A percentile compares a stretch with the other conserved stretches of the same genome.
Evolutionary conservation across 2,329 filamentous ascomycete species (phyloP).

Genomic region (Apiospora phragmitis): DNA sequence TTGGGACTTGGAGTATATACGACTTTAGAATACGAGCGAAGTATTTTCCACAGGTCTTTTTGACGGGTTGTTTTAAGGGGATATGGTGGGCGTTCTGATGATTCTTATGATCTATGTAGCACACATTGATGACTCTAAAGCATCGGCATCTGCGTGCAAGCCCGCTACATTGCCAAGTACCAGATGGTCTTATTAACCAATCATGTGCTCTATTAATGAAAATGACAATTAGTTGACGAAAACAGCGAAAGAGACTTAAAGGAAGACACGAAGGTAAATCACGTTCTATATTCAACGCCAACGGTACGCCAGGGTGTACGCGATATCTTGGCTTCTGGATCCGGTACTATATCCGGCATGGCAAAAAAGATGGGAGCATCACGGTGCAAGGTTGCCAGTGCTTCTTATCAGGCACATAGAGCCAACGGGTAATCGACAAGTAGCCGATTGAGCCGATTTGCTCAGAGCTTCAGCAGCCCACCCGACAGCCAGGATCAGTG

Average conservation of each 20-base stretch:
- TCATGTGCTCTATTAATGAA: not conserved
- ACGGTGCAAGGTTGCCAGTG: not conserved
- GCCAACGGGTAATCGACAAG: not conserved
- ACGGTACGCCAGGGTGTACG: no score
- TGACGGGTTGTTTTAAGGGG: not conserved
- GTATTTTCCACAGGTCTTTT: not conserved
- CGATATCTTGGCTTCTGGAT: not conserved
- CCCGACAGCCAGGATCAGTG: not conserved
- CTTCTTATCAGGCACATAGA: not conserved
- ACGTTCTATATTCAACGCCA: not conserved
- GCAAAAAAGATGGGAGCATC: not conserved
- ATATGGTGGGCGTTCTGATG: not conserved
- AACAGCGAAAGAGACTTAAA: not conserved
- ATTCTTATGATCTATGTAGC: no score
- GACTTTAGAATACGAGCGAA: not conserved
- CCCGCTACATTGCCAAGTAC: not conserved
- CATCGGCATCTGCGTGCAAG: no score
- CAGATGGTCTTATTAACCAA: not conserved
- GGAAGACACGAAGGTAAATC: not conserved
- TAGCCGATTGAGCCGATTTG: not conserved
- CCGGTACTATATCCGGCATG: not conserved
- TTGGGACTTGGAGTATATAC: not conserved
- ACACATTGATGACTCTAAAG: no score
- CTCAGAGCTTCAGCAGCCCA: not conserved
- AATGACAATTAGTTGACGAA: not conserved